Base-by-base conservation (phyloP, 495 filamentous ascomycete genomes). In the Chaetomium fimeti region DNA sequence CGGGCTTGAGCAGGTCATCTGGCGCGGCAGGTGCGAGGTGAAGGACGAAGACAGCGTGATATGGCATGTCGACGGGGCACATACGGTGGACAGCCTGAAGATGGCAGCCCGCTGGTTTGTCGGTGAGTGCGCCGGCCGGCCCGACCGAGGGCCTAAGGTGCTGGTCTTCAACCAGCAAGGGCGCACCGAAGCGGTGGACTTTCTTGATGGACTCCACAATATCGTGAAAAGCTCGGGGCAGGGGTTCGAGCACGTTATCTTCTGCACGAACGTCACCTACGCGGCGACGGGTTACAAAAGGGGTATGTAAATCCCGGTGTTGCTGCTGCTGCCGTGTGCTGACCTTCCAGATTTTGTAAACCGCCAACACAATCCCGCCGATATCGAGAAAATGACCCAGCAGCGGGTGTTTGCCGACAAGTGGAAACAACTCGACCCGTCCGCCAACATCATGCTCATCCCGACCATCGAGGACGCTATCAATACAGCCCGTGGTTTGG, bases 81-180 rank as follows among this genome's bases (percentile, higher is more conserved):
- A 98, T 71, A 98, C 93, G 0, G 81, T 88, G 20, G 93, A 97
- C 68, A 96, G 91, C 71, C 87, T 98, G 55, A 83, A 87, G 62
- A 81, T 89, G 68, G 89, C 90, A 1, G 88, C 86, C 4, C 80
- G 81, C 40, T 98, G 94, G 94, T 97, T 97, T 69, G 69, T 78
- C 58, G 63, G 72, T 63, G 75, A 81, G 77, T 73, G 72, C 69
- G 61, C 73, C 63, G 45, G 2, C 13, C 56, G 63, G 20, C 16
- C 15, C 1, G 28, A 29, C 0, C 47, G 12, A 6, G 76, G 77
- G 0, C 74, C 74, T 12, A 82, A 87, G n/a, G 85, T 92, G 57
- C 79, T 98, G 60, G 86, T 98, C 57, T 98, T 98, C 83, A 98
- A 98, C 76, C 94, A 98, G 70, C 93, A 97, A 71, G 91, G 88